Evolutionary conservation across 768 basidiomycete species (phyloP), one percentile per base, ranked within the genome.

Genomic region (Tricholoma hemisulphureum): DNA sequence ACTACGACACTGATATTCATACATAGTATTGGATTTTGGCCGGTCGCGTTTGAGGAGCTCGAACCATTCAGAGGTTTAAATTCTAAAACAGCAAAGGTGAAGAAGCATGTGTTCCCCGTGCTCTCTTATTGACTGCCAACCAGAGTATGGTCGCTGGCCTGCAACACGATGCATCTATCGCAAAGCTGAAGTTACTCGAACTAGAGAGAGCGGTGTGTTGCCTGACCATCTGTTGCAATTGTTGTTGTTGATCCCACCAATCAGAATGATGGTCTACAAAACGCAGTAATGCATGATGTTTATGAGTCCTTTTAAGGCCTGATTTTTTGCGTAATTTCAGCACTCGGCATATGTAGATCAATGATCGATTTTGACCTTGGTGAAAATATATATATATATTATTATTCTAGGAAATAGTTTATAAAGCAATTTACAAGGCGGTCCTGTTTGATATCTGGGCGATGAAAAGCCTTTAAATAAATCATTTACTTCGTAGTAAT

Each of bases 121-220:
- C n/a, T 35, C 29, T 29, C 20, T 26, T 14, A 16, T 13, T n/a
- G 18, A 41, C 3, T 18, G 23, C 29, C 52, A 6, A 34, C 57
- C 60, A 91, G 89, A 88, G 87, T 61, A 89, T 88, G 83, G 84
- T 90, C 3, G 78, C 87, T 0, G 85, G 85, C 23, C 77, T 91
- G 5, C 85, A 89, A 51, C 80, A 86, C 65, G 88, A 91, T 59
- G 77, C 80, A 3, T 79, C 82, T 0, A 73, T 84, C 3, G 70
- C 80, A 16, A 84, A 83, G 55, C 69, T 89, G 49, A 87, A 86
- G 60, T 73, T 89, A 28, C 76, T 88, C 43, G 88, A 90, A 63
- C 74, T 91, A 23, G 80, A 89, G 64, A 80, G 88, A 60, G 82
- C 86, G 18, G 89, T 89, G 61, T 68, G 83, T 76, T 56, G 46